Base-by-base conservation (phyloP, 345 rosid species). In the Barbarea vulgaris region DNA sequence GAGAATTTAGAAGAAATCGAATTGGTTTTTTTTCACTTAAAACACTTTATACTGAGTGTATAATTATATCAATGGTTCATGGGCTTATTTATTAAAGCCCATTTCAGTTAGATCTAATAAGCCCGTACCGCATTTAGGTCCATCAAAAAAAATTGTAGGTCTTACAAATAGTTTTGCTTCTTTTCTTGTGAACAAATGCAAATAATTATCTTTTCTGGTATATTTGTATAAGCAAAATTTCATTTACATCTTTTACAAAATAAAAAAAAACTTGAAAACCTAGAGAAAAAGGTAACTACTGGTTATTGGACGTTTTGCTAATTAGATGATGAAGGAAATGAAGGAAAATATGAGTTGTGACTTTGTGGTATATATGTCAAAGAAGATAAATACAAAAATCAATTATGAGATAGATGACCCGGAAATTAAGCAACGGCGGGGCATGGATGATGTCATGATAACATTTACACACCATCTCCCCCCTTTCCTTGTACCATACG, bases 361-460 rank as follows among this genome's bases (percentile, higher is more conserved):
- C n/a, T 31, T 42, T 55, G 64, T 54, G 30, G 30, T 30, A 18
- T 30, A 47, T 65, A 65, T 12, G 34, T 56, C 65, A 56, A 56
- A 44, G n/a, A 65, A 59, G 50, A 34, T 60, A 50, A 22, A 34
- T 48, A 60, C 75, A 72, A 15, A 46, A 70, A 58, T 44, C 51
- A 55, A 65, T 74, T 4, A 74, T 33, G 4, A 64, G 58, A 31
- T 55, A 33, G 64, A 73, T 74, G 50, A 44, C 46, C 78, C 72
- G 72, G 39, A 56, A 56, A 57, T 74, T 34, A 74, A 34, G 72
- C 66, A 36, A 54, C 48, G 72, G 78, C 31, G 66, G 66, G 78
- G 22, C 58, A 74, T 65, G 52, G 72, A 65, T 66, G 78, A 66
- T 67, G 78, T 74, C 78, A 63, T 64, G 39, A 46, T n/a, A 27